Percentiles rank a stretch among this genome's conserved stretches.
Conservation (phyloP, 768 basidiomycete genomes). For the Hygrocybe coccinea region DNA sequence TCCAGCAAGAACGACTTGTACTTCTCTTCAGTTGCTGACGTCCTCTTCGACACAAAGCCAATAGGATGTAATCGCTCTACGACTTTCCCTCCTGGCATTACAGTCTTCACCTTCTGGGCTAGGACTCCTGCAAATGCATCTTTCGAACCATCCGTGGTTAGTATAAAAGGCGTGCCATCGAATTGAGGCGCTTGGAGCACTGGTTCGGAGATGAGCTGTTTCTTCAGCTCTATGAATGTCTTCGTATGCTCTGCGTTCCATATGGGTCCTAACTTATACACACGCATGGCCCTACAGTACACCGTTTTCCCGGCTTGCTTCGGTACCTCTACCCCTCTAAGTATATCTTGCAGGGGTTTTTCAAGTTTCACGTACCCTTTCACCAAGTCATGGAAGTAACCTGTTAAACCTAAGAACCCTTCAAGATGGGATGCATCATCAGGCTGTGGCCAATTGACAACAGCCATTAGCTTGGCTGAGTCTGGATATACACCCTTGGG, state of each 20-base stretch:
- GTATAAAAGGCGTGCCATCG: slow-evolving; percentile 31
- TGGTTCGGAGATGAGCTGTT: slow-evolving; percentile 13
- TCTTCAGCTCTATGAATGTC: not conserved
- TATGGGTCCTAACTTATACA: slow-evolving; percentile 22
- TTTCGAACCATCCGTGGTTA: slow-evolving; percentile 36
- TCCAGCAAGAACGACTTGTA: slow-evolving; percentile 35
- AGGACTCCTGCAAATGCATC: slow-evolving; percentile 32
- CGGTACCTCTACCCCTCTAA: slow-evolving; percentile 18
- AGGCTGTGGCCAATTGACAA: slow-evolving; percentile 33
- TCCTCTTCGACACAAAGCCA: slow-evolving; percentile 32
- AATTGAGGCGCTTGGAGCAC: slow-evolving; percentile 21
- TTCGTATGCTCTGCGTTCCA: not conserved
- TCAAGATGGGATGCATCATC: slow-evolving; percentile 23
- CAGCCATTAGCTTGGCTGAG: slow-evolving; percentile 33
- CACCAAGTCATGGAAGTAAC: slow-evolving; percentile 33
- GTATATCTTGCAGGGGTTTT: slow-evolving; percentile 29
- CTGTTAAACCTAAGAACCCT: slow-evolving; percentile 34
- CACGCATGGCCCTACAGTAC: slow-evolving; percentile 5
- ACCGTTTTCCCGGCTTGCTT: not conserved
- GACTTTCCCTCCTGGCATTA: slow-evolving; percentile 18
- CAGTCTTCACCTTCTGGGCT: slow-evolving; percentile 20
- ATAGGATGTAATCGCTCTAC: slow-evolving; percentile 18
- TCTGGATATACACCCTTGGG: slow-evolving; percentile 33
- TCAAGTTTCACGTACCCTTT: slow-evolving; percentile 30
- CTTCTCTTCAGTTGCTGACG: slow-evolving; percentile 24